phyloP scores from a whole-genome alignment of 768 basidiomycete species.

The Russula abietina region DNA sequence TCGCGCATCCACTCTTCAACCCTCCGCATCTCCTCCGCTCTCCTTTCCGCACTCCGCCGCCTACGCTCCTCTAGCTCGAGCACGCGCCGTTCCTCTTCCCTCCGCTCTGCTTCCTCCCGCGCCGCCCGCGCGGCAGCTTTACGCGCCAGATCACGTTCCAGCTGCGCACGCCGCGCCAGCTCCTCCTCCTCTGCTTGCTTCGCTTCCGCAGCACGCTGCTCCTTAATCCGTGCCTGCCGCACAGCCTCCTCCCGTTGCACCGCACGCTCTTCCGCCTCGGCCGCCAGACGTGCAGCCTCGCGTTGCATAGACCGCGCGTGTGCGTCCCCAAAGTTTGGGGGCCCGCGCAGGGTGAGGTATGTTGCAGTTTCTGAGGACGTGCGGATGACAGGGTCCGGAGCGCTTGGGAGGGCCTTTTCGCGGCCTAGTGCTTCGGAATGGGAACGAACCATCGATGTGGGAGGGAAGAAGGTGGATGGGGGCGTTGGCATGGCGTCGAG shows the following conservation, averaged over 20 bases:
- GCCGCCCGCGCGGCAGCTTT: slow-evolving; percentile 2
- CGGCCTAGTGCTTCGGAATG: slow-evolving; percentile 4
- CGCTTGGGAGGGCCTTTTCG: slow-evolving; percentile 16
- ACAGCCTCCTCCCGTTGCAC: slow-evolving; percentile 6
- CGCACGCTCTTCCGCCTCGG: slow-evolving; percentile 4
- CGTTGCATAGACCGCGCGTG: slow-evolving; percentile 11
- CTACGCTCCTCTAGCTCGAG: slow-evolving; percentile 16
- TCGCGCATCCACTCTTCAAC: slow-evolving; percentile 15
- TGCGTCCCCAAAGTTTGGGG: slow-evolving; percentile 16
- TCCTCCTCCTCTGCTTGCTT: slow-evolving; percentile 13
- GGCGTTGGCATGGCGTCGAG: slow-evolving; percentile 16
- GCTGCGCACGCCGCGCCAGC: background rate
- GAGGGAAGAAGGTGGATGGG: background rate
- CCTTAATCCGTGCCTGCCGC: slow-evolving; percentile 20
- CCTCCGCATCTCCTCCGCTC: slow-evolving; percentile 3
- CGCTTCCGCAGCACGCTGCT: slow-evolving; percentile 12
- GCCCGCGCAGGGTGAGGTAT: slow-evolving; percentile 7
- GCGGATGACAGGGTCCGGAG: slow-evolving; percentile 3
- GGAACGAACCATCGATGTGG: background rate
- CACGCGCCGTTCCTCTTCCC: slow-evolving; percentile 8
- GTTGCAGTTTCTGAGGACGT: slow-evolving; percentile 4
- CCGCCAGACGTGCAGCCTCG: background rate
- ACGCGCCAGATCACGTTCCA: slow-evolving; percentile 16
- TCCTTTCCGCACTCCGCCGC: slow-evolving; percentile 15
- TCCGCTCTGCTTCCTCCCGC: slow-evolving; percentile 15